Evolutionary conservation across 2,329 filamentous ascomycete species (phyloP), one percentile per base, ranked within the genome.

Genomic region (Metarhizium rileyi): DNA sequence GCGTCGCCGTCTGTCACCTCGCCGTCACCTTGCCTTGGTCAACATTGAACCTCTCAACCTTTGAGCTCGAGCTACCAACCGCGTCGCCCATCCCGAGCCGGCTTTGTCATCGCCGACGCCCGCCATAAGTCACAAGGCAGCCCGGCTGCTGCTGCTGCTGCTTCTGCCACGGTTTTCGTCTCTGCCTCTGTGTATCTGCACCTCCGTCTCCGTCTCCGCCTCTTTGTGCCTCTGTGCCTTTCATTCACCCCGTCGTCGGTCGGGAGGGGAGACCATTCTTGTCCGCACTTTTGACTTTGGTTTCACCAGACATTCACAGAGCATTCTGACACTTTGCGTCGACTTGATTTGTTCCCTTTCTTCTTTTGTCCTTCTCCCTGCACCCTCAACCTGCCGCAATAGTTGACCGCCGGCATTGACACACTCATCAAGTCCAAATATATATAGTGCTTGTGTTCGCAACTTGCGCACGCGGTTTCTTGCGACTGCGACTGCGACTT

Each of bases 71-170:
- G n/a, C n/a, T n/a, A n/a, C n/a, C n/a, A n/a, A 33, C 30, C 30
- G 16, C 30, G 30, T 33, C 30, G 10, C 10, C 16, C 30, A 12
- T 12, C 30, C 30, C 30, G 30, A 16, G 10, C 30, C 30, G 30
- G 35, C 50, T 46, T 51, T 49, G 46, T 51, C 42, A 51, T 49
- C 50, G 23, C 46, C 44, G 42, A 45, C 46, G 20, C 33, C 42
- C 50, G 20, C 42, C 41, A 40, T 16, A 42, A 42, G 22, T 42
- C 38, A 42, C 38, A 25, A 42, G 38, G 20, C 38, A 6, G 6
- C 38, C 35, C 35, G 35, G n/a, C 22, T 5, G 35, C 35, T 18
- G 35, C 33, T 36, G 16, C 33, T 14, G 14, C 10, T n/a, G 33
- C 16, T 14, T 7, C 33, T 36, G 33, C 33, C 33, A 36, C 27